A percentile compares a stretch with the other conserved stretches of the same genome.
phyloP scores from a whole-genome alignment of 2,329 filamentous ascomycete genomes.

The Aureobasidium uvarum region DNA sequence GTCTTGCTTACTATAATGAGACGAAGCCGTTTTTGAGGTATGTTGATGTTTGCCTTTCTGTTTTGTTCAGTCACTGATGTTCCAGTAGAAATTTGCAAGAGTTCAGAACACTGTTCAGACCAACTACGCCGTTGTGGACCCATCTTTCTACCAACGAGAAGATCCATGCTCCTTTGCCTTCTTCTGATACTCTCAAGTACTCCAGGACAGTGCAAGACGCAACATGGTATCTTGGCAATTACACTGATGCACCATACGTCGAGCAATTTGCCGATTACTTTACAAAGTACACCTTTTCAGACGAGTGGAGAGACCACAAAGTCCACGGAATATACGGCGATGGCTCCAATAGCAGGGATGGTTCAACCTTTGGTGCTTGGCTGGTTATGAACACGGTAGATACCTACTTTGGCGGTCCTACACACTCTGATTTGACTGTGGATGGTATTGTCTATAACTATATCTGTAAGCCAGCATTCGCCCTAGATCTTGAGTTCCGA shows the following conservation, averaged over 20 bases:
- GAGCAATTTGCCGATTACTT: conserved; percentile 60
- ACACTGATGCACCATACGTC: conserved; percentile 54
- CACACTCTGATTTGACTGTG: conserved; percentile 62
- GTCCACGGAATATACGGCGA: conserved; percentile 58
- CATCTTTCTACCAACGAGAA: conserved; percentile 59
- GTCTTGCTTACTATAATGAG: conserved; percentile 60
- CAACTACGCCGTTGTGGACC: conserved; percentile 60
- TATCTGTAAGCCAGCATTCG: conserved; percentile 39
- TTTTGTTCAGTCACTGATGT: neutral
- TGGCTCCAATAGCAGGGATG: conserved; percentile 51
- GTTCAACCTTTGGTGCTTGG: conserved; percentile 59
- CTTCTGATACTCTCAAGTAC: conserved; percentile 41
- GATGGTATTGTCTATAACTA: conserved; percentile 68
- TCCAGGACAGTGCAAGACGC: conserved; percentile 58
- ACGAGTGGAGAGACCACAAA: conserved; percentile 58
- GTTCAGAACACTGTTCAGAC: conserved; percentile 61
- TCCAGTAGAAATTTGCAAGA: conserved; percentile 49
- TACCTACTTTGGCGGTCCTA: conserved; percentile 61
- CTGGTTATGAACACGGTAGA: conserved; percentile 64
- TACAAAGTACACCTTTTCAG: conserved; percentile 64
- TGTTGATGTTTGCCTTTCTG: neutral
- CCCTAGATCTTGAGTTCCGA: neutral
- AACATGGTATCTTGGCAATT: conserved; percentile 60
- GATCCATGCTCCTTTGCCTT: conserved; percentile 55
- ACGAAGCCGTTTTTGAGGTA: conserved; percentile 57